These are phyloP conservation scores for Hepatocystis sp. DNA, from an alignment of 169 alveolate genomes.

Conservation along the genomic window DNA sequence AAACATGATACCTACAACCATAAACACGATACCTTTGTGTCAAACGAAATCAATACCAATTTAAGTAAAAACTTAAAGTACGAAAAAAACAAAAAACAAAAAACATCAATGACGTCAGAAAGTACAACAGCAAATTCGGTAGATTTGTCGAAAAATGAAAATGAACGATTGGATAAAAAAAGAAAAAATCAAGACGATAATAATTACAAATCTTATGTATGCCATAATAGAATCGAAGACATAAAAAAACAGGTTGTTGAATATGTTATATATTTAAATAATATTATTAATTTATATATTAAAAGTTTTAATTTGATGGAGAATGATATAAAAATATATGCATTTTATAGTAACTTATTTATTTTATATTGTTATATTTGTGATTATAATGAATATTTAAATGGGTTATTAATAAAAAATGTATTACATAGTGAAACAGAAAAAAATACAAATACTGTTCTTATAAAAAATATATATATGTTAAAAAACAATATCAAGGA, in stretches of 20 bases:
- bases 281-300: constrained; percentile 28
- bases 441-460: no score
- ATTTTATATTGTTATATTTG: constrained; percentile 23
- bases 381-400: constrained; percentile 13
- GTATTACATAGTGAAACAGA: background rate
- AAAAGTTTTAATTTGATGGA: constrained; percentile 1
- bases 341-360: constrained; percentile 41
- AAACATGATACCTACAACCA: no score
- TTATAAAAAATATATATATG: background rate
- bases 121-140: no score
- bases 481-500: constrained; percentile 23
- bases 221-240: no score
- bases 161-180: background rate
- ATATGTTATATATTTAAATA: constrained; percentile 18
- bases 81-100: background rate
- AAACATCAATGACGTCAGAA: background rate
- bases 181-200: constrained; percentile 4
- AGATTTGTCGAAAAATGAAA: background rate
- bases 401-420: background rate
- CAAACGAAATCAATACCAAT: no score
- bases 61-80: no score
- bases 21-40: no score
- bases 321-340: constrained; percentile 40
- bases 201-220: no score
- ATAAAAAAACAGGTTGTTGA: no score